These are phyloP conservation scores for Parmales sp. DNA, from an alignment of 108 stramenopile genomes.

Conservation along the genomic window DNA sequence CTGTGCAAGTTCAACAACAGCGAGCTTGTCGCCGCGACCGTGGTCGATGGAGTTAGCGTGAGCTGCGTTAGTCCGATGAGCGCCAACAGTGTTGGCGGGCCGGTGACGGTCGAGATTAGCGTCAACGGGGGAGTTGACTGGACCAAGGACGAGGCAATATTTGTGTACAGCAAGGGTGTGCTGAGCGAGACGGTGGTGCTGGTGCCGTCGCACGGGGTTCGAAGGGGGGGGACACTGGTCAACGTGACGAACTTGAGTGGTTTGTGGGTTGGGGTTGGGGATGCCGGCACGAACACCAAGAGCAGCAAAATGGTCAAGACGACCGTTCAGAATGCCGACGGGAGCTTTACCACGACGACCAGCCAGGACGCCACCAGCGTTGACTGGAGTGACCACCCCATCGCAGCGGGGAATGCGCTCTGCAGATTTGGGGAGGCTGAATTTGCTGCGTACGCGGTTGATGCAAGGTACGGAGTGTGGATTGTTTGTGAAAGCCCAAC, in stretches of 20 bases:
- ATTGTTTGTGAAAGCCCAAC: slow-evolving; percentile 27
- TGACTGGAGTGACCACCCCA: too few relatives aligned
- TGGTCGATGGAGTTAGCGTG: not conserved
- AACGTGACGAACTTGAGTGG: slow-evolving; percentile 18
- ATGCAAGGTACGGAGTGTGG: slow-evolving; percentile 15
- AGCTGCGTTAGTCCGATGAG: not conserved
- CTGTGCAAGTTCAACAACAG: slow-evolving; percentile 1
- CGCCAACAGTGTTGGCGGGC: not conserved
- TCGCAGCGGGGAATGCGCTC: slow-evolving; percentile 8
- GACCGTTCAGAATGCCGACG: too few relatives aligned
- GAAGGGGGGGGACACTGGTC: slow-evolving; percentile 26
- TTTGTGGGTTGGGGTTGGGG: too few relatives aligned
- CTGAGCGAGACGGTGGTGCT: slow-evolving; percentile 12
- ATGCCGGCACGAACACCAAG: not conserved
- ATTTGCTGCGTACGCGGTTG: slow-evolving; percentile 18
- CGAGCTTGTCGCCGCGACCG: not conserved
- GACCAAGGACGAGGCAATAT: not conserved
- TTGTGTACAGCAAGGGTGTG: slow-evolving; percentile 18
- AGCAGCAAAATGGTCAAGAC: too few relatives aligned
- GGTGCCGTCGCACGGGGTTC: slow-evolving; percentile 29
- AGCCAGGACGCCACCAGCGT: too few relatives aligned
- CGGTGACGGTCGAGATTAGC: not conserved
- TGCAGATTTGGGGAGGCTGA: slow-evolving; percentile 28
- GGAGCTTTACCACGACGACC: too few relatives aligned
- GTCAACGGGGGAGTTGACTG: slow-evolving; percentile 5